phyloP scores from a whole-genome alignment of 805 yeast species.

The Soucietia sequanensis region DNA sequence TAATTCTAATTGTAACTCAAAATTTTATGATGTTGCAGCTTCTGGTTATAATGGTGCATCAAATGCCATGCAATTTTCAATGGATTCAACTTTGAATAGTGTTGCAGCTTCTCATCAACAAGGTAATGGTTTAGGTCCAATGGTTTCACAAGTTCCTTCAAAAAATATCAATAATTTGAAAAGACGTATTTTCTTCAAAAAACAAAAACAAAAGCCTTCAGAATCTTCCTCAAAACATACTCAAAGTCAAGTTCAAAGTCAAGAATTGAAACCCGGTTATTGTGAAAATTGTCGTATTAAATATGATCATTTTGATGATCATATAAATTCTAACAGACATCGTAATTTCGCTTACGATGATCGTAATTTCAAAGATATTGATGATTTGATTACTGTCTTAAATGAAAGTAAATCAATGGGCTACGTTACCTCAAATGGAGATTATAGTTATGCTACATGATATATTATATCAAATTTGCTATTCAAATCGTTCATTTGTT shows the following conservation, averaged over 20 bases:
- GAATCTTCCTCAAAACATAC: slow-evolving; percentile 3
- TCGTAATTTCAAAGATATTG: slow-evolving; percentile 73
- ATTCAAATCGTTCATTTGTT: too few species aligned
- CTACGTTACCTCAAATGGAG: slow-evolving; percentile 42
- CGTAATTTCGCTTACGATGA: slow-evolving; percentile 73
- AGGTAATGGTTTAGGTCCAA: slow-evolving; percentile 63
- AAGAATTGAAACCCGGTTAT: slow-evolving; percentile 62
- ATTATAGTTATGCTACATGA: slow-evolving; percentile 24
- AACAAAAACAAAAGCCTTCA: slow-evolving; percentile 24
- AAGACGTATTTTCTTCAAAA: slow-evolving; percentile 43
- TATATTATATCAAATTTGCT: too few species aligned
- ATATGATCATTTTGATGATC: slow-evolving; percentile 78
- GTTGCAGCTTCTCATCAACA: slow-evolving; percentile 19
- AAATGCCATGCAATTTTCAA: slow-evolving; percentile 38
- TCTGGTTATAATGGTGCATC: slow-evolving; percentile 46
- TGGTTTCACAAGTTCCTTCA: slow-evolving; percentile 55
- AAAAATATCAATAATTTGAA: slow-evolving; percentile 49
- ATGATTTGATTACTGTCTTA: slow-evolving; percentile 58
- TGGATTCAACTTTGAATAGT: slow-evolving; percentile 39
- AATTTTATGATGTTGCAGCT: slow-evolving; percentile 44
- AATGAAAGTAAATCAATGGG: slow-evolving; percentile 43
- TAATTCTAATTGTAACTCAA: slow-evolving; percentile 28
- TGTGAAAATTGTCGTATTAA: slow-evolving; percentile 92
- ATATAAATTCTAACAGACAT: slow-evolving; percentile 67
- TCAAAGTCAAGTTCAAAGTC: slow-evolving; percentile 21